Conservation (phyloP, 1,139 yeast genomes). For the Blastobotrys proliferans region DNA sequence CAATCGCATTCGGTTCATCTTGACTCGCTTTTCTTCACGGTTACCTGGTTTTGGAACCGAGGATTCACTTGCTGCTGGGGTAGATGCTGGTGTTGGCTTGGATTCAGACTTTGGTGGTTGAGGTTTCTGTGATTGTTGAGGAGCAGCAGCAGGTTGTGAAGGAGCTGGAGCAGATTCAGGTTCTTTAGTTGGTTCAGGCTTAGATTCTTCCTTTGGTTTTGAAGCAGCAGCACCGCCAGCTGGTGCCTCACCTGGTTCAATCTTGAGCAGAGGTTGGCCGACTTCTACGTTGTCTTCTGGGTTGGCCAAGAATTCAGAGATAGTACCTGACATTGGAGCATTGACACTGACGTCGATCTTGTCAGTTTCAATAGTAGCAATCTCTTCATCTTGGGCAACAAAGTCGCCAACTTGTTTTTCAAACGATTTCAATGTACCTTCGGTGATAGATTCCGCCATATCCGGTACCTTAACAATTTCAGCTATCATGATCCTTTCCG, state of each 20-base stretch:
- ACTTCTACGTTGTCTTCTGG: conserved; percentile 95
- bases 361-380: conserved; percentile 98
- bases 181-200: conserved; percentile 27
- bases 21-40: conserved; percentile 86
- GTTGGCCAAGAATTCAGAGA: conserved; percentile 74
- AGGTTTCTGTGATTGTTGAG: conserved; percentile 32
- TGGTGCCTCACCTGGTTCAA: conserved; percentile 86
- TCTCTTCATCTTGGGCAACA: conserved; percentile 81
- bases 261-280: conserved; percentile 86
- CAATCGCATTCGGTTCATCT: conserved; percentile 99
- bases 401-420: conserved; percentile 79
- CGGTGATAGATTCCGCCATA: conserved; percentile 98
- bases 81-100: conserved; percentile 31
- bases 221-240: conserved; percentile 50
- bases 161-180: conserved; percentile 22
- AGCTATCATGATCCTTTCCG: conserved; percentile 16
- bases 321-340: conserved; percentile 88
- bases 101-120: conserved; percentile 26
- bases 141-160: conserved; percentile 29
- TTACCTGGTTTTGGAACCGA: conserved; percentile 49
- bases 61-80: conserved; percentile 32
- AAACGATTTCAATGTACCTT: conserved; percentile 86
- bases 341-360: conserved; percentile 97
- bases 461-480: conserved; percentile 83
- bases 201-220: conserved; percentile 22